Base-by-base conservation (phyloP, 108 stramenopile species). In the Cylindrotheca fusiformis region DNA sequence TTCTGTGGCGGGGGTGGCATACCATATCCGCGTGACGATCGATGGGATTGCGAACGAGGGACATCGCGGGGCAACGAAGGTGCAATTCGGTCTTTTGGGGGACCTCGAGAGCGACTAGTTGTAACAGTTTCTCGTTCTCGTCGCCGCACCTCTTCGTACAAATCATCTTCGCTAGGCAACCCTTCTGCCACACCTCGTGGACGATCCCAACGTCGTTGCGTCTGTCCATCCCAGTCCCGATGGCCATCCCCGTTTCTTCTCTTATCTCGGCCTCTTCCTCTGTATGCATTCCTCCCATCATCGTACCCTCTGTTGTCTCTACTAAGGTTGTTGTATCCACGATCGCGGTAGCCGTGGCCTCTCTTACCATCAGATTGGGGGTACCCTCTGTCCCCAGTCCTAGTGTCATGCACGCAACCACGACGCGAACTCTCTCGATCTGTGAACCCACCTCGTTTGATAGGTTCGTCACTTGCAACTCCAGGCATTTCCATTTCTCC, bases 401-500 rank as follows among this genome's bases (percentile, higher is more conserved):
- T n/a, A n/a, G n/a, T n/a, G n/a, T n/a, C n/a, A n/a, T n/a, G n/a
- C n/a, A n/a, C n/a, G n/a, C n/a, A n/a, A 56, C 28, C 46, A 26
- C 36, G 36, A 23, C 60, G 6, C 20, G 14, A 6, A 20, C 36
- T 27, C 48, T 47, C 28, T 32, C n/a, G 0, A 25, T 23, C 45
- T 44, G 21, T 20, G 48, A 20, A 44, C 49, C 66, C 33, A 58
- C 58, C 59, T 14, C 26, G 48, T 67, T 49, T 52, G 14, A 14
- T 6, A 41, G 36, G 10, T 6, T 41, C 36, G 36, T 41, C 36
- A 41, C 10, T 48, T 27, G 20, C 19, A 29, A 50, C 68, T 18
- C 76, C 80, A 20, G 63, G 72, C 62, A 86, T 58, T 75, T 91
- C 90, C 62, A 98, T 76, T 64, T 96, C 96, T 18, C 98, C 98